Conservation (phyloP, 2,329 filamentous ascomycete species). For the Fusarium euwallaceae region DNA sequence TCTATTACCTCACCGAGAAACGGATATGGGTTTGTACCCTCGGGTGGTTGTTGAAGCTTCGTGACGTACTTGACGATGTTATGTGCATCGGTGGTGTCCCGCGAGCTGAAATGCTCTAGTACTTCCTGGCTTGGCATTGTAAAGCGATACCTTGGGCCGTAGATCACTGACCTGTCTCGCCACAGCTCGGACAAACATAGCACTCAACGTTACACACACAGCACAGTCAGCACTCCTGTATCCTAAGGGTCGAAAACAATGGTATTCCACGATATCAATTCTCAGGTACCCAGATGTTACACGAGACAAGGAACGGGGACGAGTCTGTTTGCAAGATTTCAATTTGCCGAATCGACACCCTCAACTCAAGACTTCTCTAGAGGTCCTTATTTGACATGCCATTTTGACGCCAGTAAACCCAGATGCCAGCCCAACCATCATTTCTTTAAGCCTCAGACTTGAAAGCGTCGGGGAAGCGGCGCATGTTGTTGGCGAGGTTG, state of each 20-base stretch:
- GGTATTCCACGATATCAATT: conserved; percentile 13
- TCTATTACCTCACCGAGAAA: too few relatives aligned
- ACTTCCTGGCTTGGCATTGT: too few relatives aligned
- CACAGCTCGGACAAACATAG: neutral
- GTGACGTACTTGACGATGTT: too few relatives aligned
- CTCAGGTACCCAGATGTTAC: neutral
- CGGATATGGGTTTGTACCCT: too few relatives aligned
- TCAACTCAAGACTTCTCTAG: conserved; percentile 50
- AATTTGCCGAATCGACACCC: conserved; percentile 52
- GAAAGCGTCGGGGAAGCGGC: conserved; percentile 95
- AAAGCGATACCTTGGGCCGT: too few relatives aligned
- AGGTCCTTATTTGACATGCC: conserved; percentile 58
- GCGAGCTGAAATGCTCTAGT: too few relatives aligned
- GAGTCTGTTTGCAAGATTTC: conserved; percentile 49
- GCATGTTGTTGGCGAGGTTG: conserved; percentile 86
- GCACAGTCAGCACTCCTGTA: neutral
- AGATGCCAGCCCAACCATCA: conserved; percentile 54
- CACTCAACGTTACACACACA: neutral
- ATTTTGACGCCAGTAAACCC: conserved; percentile 61
- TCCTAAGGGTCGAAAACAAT: neutral
- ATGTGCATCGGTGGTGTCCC: too few relatives aligned
- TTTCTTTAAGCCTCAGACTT: conserved; percentile 67
- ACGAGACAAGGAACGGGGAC: conserved; percentile 12
- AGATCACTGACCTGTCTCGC: too few relatives aligned
- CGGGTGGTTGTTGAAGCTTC: too few relatives aligned